Base-by-base conservation (phyloP, 305 asterid species). In the Plantago lanceolata region DNA sequence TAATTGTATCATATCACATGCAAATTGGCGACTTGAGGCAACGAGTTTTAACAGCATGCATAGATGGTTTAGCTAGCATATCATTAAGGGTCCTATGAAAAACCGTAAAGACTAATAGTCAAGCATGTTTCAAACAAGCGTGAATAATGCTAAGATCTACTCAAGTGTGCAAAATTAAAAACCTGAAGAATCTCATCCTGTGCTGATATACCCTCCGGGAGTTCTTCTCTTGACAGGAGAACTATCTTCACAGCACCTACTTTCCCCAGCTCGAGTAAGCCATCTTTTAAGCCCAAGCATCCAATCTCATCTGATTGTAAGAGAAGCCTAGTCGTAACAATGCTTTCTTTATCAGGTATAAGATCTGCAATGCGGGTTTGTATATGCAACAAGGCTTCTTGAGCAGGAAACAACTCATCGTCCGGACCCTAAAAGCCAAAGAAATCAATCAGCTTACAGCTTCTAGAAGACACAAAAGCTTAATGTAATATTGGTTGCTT, bases 371-470 rank as follows among this genome's bases (percentile, higher is more conserved):
- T 89, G 65, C 85, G 87, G 56, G 88, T 92, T 78, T 89, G 96
- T 61, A 92, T 87, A 78, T 92, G 98, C 82, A 89, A 68, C 80
- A 93, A 76, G 44, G 98, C 98, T 84, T 93, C 98, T 87, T 87
- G 98, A 69, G 97, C 93, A 76, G 96, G 97, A 84, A 92, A 92
- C 77, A 89, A 71, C 77, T 83, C 97, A 75, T 93, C 96, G 53
- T 89, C 92, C 57, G 96, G 98, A 62, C 95, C 98, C 97, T 93
- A 71, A 40, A 57, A 53, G 62, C 71, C 45, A 71, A 56, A 78
- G 57, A 73, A 69, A 64, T 59, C 68, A 71, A 67, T 64, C 73
- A 68, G 57, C 66, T 54, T 59, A 62, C 52, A 73, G 52, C 21
- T 28, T 50, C 55, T 37, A 49, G 13, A 43, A n/a, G 44, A 26